These are phyloP conservation scores for Singerocomus inundabilis DNA, from an alignment of 1,284 basidiomycete genomes.

Conservation along the genomic window DNA sequence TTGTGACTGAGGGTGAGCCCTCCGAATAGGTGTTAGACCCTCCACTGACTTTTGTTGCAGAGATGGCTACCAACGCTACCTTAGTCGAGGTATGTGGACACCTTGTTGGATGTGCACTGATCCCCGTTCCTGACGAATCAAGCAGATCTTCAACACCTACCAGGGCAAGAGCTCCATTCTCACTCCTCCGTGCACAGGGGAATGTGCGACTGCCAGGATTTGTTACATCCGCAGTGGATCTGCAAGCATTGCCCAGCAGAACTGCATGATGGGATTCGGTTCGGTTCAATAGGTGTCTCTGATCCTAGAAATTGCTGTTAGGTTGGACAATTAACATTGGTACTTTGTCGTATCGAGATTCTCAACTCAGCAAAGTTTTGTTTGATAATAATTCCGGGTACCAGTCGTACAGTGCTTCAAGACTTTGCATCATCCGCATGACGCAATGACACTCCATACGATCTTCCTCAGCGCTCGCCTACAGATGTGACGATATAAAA, in stretches of 20 bases:
- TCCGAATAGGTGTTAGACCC: background rate
- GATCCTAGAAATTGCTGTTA: background rate
- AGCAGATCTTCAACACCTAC: slow-evolving; percentile 62
- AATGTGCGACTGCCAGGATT: slow-evolving; percentile 66
- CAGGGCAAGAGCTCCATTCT: slow-evolving; percentile 69
- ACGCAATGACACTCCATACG: too few species aligned
- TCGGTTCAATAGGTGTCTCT: slow-evolving; percentile 52
- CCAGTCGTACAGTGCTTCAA: too few species aligned
- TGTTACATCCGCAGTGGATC: slow-evolving; percentile 81
- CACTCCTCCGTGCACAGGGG: slow-evolving; percentile 55
- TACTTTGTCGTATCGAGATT: background rate
- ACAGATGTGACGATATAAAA: too few species aligned
- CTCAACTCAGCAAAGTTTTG: background rate
- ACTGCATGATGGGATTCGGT: slow-evolving; percentile 62
- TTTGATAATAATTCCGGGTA: too few species aligned
- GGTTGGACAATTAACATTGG: background rate
- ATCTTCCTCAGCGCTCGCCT: too few species aligned
- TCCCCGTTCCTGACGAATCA: slow-evolving; percentile 11
- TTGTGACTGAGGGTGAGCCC: slow-evolving; percentile 66
- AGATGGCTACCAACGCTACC: slow-evolving; percentile 59
- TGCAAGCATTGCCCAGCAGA: slow-evolving; percentile 52
- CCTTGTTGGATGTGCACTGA: background rate
- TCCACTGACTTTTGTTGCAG: slow-evolving; percentile 32
- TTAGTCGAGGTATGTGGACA: slow-evolving; percentile 52
- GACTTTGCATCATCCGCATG: too few species aligned